Evolutionary conservation across 23 red algal species (phyloP), one percentile per base, ranked within the genome.

Genomic region (Porphyridium purpureum): DNA sequence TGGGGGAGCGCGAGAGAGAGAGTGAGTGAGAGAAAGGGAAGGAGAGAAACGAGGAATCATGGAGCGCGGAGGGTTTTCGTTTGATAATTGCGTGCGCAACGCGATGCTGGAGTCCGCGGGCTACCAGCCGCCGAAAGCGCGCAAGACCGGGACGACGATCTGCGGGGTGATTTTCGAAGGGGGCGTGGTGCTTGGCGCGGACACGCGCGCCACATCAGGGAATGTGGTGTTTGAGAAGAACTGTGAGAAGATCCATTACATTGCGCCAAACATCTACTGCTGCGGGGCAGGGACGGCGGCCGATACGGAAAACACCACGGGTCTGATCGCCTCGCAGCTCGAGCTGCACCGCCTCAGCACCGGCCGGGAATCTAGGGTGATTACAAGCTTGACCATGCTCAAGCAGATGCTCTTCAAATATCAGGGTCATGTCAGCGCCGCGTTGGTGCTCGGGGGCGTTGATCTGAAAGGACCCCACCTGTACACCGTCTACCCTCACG

Each of bases 231-330:
- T 83, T 67, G 80, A 98, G 33, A 98, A 98, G 67, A 69, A 86
- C 55, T 98, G 90, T 59, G 54, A 73, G 53, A 98, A 98, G 90
- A 98, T 98, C 35, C 90, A 98, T 49, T 98, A 98, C 64, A 86
- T 98, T 33, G 78, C 90, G 1, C 71, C 82, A 23, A 98, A 86
- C 67, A 98, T 98, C 35, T 86, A 86, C 68, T 98, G 90, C 35
- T 98, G 90, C 50, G 90, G 90, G 0, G 90, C 90, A 27, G 90
- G 90, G 19, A 98, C 90, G 1, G 80, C 90, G 21, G 90, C 90
- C 0, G 90, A 98, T 52, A 98, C 90, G 4, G 90, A 98, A 51
- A 54, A 62, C 35, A 86, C 90, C 35, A 98, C 90, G 11, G 55
- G 64, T 21, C 60, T 98, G 11, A 82, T 98, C 49, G 63, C 90